These are phyloP conservation scores for Naumovozyma baii DNA, from an alignment of 805 yeast species.

Conservation along the genomic window DNA sequence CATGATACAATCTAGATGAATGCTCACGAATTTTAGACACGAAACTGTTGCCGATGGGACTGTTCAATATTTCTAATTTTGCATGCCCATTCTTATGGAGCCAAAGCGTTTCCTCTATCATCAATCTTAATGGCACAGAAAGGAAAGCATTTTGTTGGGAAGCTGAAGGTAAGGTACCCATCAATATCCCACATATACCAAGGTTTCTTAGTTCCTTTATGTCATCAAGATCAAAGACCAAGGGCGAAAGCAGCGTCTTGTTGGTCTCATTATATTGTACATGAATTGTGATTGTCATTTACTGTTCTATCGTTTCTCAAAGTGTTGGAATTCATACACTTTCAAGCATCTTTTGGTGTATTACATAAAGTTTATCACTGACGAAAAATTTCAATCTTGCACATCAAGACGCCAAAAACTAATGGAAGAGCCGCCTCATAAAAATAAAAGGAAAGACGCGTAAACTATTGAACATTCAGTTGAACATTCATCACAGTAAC, in stretches of 20 bases:
- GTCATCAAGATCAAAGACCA: slow-evolving; percentile 50
- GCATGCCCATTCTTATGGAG: slow-evolving; percentile 39
- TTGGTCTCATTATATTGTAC: background rate
- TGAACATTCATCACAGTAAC: too few relatives aligned
- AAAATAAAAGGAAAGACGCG: background rate
- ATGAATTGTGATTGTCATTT: background rate
- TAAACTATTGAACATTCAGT: background rate
- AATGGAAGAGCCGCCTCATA: background rate
- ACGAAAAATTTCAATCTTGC: too few relatives aligned
- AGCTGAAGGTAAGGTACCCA: slow-evolving; percentile 80
- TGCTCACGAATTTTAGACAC: background rate
- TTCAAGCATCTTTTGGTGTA: too few relatives aligned
- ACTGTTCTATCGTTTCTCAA: background rate
- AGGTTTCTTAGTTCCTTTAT: slow-evolving; percentile 46
- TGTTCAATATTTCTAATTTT: slow-evolving; percentile 35
- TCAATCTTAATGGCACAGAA: slow-evolving; percentile 70
- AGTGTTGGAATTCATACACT: too few relatives aligned
- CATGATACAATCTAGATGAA: slow-evolving; percentile 1
- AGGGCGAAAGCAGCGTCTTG: slow-evolving; percentile 28
- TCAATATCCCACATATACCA: slow-evolving; percentile 66
- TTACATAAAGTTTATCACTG: too few relatives aligned
- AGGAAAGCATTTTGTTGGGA: slow-evolving; percentile 89
- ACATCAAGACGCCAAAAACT: background rate
- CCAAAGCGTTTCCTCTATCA: slow-evolving; percentile 66
- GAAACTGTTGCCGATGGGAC: slow-evolving; percentile 18